phyloP scores from a whole-genome alignment of 306 rosid species.

The Corylus heterophylla region DNA sequence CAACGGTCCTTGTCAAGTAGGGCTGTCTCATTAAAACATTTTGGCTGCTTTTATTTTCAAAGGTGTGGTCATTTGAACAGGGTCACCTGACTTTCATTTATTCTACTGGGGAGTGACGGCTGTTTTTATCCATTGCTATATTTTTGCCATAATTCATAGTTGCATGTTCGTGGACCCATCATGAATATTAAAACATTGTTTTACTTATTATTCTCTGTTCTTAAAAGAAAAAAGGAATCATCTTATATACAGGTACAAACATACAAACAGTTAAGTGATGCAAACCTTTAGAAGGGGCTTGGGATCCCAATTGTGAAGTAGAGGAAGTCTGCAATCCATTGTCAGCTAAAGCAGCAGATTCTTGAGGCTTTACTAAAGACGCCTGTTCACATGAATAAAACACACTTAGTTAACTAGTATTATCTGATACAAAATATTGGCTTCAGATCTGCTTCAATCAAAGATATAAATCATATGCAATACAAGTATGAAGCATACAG shows the following conservation, averaged over 20 bases:
- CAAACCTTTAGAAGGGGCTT: conserved; percentile 66
- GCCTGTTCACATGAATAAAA: conserved; percentile 49
- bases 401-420: conserved; percentile 16
- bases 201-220: neutral
- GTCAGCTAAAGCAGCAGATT: conserved; percentile 45
- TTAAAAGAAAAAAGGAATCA: neutral
- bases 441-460: conserved; percentile 12
- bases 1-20: neutral
- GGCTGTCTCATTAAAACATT: neutral
- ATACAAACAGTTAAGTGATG: neutral
- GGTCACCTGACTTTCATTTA: neutral
- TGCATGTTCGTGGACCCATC: neutral
- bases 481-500: neutral
- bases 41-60: neutral
- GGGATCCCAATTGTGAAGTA: conserved; percentile 49
- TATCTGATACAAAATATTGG: conserved; percentile 21
- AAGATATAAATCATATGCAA: neutral
- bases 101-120: neutral
- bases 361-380: conserved; percentile 52
- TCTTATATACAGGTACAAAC: neutral
- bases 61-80: neutral
- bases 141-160: neutral
- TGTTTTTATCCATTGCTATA: neutral
- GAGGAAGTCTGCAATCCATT: conserved; percentile 58
- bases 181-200: neutral